These are phyloP conservation scores for Ophiostoma australiae DNA, from an alignment of 2,329 filamentous ascomycete genomes.

Conservation along the genomic window DNA sequence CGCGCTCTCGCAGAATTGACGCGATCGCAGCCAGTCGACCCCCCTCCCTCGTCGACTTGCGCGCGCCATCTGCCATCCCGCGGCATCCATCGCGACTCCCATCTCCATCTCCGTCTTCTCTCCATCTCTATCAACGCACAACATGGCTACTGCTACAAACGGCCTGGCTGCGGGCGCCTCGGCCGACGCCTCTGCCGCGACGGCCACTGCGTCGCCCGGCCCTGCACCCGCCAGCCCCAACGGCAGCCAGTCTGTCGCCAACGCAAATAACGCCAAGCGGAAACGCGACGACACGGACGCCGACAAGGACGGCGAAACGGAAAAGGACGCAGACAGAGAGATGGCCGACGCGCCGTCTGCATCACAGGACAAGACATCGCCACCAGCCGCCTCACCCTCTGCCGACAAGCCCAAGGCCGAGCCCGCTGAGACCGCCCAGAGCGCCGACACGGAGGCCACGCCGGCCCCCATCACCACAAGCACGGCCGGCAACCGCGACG, in stretches of 20 bases:
- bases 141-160: conserved; percentile 36
- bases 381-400: conserved; percentile 28
- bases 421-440: not conserved
- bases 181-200: conserved; percentile 24
- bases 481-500: conserved; percentile 30
- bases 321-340: not conserved
- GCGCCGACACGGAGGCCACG: conserved; percentile 24
- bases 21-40: not conserved
- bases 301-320: conserved; percentile 34
- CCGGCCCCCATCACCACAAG: conserved; percentile 29
- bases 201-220: not conserved
- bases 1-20: not conserved
- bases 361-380: conserved; percentile 26
- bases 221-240: conserved; percentile 26
- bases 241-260: conserved; percentile 25
- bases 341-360: conserved; percentile 23
- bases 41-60: conserved; percentile 10
- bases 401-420: not conserved
- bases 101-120: not conserved
- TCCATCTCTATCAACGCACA: not conserved
- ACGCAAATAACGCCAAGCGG: conserved; percentile 41
- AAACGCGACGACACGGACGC: conserved; percentile 50
- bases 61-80: not conserved
- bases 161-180: conserved; percentile 31
- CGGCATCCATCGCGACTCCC: not conserved